Conservation (phyloP, 2,329 filamentous ascomycete species). For the Rosellinia necatrix region DNA sequence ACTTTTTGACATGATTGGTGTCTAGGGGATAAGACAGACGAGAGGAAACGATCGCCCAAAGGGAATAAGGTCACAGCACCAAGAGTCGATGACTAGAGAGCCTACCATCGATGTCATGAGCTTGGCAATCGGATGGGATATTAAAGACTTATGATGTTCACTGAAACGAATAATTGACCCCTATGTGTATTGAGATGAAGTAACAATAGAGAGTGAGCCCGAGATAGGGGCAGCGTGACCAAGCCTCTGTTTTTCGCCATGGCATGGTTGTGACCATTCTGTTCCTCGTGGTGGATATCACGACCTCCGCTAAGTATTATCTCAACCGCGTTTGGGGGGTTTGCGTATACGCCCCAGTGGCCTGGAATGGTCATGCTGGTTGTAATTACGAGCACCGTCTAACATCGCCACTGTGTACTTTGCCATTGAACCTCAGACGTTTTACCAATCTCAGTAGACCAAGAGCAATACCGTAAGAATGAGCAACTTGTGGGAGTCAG, state of each 20-base stretch:
- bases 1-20: slow-evolving; percentile 3
- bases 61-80: background rate
- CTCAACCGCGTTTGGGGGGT: too few species aligned
- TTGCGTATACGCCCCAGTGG: too few species aligned
- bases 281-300: background rate
- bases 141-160: background rate
- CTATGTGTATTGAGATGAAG: background rate
- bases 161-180: background rate
- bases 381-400: background rate
- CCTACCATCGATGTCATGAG: background rate
- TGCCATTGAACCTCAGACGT: background rate
- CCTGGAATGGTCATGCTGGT: background rate
- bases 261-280: too few species aligned
- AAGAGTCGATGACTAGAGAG: background rate
- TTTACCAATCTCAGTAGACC: background rate
- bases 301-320: background rate
- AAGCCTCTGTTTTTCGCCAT: background rate
- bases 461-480: background rate
- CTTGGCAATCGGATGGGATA: background rate
- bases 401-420: background rate
- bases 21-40: background rate
- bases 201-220: background rate
- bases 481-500: background rate
- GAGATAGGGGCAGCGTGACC: background rate
- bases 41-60: background rate